These are phyloP conservation scores for Meyerozyma sp. DNA, from an alignment of 1,139 yeast species.

Conservation along the genomic window DNA sequence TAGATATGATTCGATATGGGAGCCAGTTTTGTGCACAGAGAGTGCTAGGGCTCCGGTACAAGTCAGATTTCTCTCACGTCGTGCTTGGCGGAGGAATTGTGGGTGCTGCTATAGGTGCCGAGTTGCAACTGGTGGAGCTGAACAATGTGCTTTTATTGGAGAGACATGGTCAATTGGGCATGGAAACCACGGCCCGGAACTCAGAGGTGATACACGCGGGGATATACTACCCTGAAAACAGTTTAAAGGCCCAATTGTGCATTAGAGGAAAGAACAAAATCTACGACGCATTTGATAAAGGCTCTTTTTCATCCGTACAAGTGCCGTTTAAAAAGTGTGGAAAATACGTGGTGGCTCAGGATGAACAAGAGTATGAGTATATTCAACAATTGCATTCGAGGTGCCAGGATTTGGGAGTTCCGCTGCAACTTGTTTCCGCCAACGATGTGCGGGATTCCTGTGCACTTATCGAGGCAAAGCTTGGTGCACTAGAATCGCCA, in stretches of 20 bases:
- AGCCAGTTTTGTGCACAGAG: not conserved
- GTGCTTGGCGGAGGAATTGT: conserved; percentile 87
- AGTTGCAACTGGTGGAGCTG: conserved; percentile 41
- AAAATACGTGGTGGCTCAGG: conserved; percentile 85
- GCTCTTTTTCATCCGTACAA: conserved; percentile 24
- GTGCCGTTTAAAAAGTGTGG: conserved; percentile 66
- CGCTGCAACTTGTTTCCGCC: conserved; percentile 51
- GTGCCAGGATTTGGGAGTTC: conserved; percentile 48
- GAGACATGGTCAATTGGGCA: conserved; percentile 58
- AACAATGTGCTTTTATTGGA: conserved; percentile 62
- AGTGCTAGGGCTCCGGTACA: not conserved
- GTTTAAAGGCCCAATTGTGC: conserved; percentile 66
- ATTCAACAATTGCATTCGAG: conserved; percentile 48
- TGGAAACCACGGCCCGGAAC: conserved; percentile 81
- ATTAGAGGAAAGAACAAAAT: conserved; percentile 67
- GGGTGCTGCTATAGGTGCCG: conserved; percentile 78
- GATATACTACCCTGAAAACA: conserved; percentile 65
- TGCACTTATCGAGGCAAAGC: conserved; percentile 61
- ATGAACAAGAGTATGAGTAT: conserved; percentile 55
- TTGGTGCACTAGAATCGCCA: conserved; percentile 70
- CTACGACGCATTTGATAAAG: conserved; percentile 43
- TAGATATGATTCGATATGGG: too few species aligned
- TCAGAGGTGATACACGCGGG: conserved; percentile 95
- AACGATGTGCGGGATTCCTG: conserved; percentile 41
- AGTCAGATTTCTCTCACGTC: conserved; percentile 66